These are phyloP conservation scores for Claviceps maximensis DNA, from an alignment of 2,329 filamentous ascomycete species.

Conservation along the genomic window DNA sequence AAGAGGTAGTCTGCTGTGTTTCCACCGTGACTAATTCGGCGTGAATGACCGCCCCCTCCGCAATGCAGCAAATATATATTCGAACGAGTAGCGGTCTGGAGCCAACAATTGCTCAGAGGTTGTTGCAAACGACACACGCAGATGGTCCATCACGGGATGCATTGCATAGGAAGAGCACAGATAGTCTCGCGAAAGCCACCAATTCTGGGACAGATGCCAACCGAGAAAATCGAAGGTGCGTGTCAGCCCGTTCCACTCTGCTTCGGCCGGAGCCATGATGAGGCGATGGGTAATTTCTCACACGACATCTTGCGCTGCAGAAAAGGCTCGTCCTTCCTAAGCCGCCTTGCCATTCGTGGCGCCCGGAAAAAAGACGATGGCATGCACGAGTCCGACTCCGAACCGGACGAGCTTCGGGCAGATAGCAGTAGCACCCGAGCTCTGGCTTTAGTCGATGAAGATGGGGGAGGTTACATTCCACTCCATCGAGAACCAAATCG, in stretches of 20 bases:
- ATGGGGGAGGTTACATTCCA: conserved; percentile 61
- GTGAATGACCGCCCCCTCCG: neutral
- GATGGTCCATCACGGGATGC: conserved; percentile 36
- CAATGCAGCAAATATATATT: conserved; percentile 25
- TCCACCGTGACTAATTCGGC: neutral
- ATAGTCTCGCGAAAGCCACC: conserved; percentile 25
- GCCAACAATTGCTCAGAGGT: conserved; percentile 38
- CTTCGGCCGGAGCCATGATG: neutral
- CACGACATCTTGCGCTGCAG: conserved; percentile 27
- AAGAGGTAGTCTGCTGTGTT: no score
- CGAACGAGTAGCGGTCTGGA: conserved; percentile 24
- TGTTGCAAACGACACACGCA: conserved; percentile 37
- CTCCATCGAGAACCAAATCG: conserved; percentile 77
- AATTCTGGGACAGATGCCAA: conserved; percentile 28
- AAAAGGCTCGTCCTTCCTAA: conserved; percentile 83
- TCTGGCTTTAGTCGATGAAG: conserved; percentile 63
- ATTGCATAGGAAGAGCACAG: conserved; percentile 26
- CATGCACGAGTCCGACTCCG: conserved; percentile 52
- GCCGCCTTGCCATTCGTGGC: conserved; percentile 58
- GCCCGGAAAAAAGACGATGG: conserved; percentile 60
- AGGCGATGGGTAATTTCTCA: neutral
- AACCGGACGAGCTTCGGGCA: conserved; percentile 52
- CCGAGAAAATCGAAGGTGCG: conserved; percentile 52
- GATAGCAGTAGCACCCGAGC: conserved; percentile 75
- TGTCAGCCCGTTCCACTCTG: neutral